These are phyloP conservation scores for Mycena latifolia DNA, from an alignment of 768 basidiomycete species.

Conservation along the genomic window DNA sequence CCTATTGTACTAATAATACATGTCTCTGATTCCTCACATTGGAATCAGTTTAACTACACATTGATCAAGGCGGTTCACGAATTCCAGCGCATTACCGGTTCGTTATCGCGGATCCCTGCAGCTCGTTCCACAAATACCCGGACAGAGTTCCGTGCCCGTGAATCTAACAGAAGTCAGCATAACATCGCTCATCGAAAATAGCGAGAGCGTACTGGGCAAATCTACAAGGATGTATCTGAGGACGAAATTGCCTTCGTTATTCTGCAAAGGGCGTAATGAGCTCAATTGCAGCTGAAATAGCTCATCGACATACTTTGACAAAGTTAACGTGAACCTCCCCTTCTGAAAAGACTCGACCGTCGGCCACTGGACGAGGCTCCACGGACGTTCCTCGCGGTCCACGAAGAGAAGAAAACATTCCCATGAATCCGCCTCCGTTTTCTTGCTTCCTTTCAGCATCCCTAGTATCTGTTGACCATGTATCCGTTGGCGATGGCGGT, in stretches of 20 bases:
- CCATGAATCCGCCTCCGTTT: slow-evolving; percentile 58
- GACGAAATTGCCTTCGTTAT: slow-evolving; percentile 81
- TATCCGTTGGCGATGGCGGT: slow-evolving; percentile 47
- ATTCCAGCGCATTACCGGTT: slow-evolving; percentile 78
- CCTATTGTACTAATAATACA: slow-evolving; percentile 41
- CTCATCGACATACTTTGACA: slow-evolving; percentile 67
- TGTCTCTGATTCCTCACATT: slow-evolving; percentile 37
- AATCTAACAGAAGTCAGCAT: slow-evolving; percentile 54
- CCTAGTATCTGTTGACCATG: slow-evolving; percentile 47
- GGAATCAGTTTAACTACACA: slow-evolving; percentile 38
- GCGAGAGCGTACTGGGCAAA: slow-evolving; percentile 74
- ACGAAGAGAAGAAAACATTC: slow-evolving; percentile 77
- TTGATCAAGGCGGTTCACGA: slow-evolving; percentile 32
- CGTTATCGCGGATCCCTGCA: slow-evolving; percentile 76
- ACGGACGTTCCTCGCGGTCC: slow-evolving; percentile 44
- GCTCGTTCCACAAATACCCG: slow-evolving; percentile 80
- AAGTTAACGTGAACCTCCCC: slow-evolving; percentile 88
- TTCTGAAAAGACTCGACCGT: slow-evolving; percentile 68
- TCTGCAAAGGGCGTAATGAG: slow-evolving; percentile 54
- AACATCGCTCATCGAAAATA: slow-evolving; percentile 30
- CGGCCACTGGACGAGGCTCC: slow-evolving; percentile 46
- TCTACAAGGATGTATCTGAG: slow-evolving; percentile 85
- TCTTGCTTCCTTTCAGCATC: slow-evolving; percentile 43
- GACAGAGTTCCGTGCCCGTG: slow-evolving; percentile 69
- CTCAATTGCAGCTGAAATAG: slow-evolving; percentile 19